These are phyloP conservation scores for Atkinsonella texensis DNA, from an alignment of 2,329 filamentous ascomycete species.

Conservation along the genomic window DNA sequence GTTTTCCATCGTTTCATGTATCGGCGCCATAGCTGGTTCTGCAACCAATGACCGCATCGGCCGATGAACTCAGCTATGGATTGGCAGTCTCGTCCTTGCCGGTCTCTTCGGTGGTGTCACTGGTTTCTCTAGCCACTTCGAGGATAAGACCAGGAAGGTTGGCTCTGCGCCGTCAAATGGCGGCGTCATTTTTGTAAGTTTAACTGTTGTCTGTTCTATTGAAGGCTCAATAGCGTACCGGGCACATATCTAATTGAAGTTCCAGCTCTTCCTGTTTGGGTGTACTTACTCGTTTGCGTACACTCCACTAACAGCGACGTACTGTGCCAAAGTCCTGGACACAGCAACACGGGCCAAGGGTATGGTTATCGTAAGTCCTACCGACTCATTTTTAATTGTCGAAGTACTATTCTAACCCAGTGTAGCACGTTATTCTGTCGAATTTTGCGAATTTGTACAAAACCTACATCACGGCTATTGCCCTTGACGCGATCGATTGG, in stretches of 20 bases:
- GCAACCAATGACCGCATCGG: constrained; percentile 19
- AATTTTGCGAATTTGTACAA: constrained; percentile 21
- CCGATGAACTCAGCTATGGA: constrained; percentile 33
- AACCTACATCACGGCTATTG: constrained; percentile 19
- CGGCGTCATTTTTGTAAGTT: constrained; percentile 32
- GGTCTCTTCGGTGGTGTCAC: constrained; percentile 35
- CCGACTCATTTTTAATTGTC: no score
- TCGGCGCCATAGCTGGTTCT: constrained; percentile 24
- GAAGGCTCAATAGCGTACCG: no score
- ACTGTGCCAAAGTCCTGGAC: constrained; percentile 22
- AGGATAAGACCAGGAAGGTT: constrained; percentile 19
- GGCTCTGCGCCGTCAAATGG: constrained; percentile 26
- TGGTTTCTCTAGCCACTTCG: constrained; percentile 30
- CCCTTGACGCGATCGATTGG: constrained; percentile 19
- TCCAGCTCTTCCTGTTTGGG: constrained; percentile 37
- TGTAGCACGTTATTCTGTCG: constrained; percentile 16
- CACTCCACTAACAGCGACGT: constrained; percentile 31
- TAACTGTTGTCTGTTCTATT: not conserved
- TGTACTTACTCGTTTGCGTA: constrained; percentile 39
- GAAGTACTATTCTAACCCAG: no score
- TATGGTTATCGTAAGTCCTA: constrained; percentile 18
- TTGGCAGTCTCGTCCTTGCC: constrained; percentile 34
- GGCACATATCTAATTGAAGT: not conserved
- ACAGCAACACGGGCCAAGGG: constrained; percentile 23
- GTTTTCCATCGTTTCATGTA: constrained; percentile 26